Conservation (phyloP, 148 eudicot genomes). For the Beta vulgaris region DNA sequence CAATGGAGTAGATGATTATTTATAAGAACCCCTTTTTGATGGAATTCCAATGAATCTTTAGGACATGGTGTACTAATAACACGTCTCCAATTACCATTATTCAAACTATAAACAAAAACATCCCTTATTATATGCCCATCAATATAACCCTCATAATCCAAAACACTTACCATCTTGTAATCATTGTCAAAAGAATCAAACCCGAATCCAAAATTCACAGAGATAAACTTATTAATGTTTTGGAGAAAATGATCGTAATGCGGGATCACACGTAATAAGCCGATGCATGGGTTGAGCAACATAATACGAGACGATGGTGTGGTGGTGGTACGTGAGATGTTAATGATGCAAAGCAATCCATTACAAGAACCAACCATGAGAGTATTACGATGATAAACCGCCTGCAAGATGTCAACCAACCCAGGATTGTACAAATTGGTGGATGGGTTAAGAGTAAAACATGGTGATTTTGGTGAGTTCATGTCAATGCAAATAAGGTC, state of each 20-base stretch:
- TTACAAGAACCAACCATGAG: background rate
- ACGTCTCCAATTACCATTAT: background rate
- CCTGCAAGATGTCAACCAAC: too few relatives aligned
- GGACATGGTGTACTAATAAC: background rate
- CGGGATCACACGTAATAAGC: background rate
- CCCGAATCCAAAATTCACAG: background rate
- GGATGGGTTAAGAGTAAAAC: background rate
- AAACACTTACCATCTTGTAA: background rate
- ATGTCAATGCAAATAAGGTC: background rate
- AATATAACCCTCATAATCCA: background rate
- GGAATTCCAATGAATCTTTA: too few relatives aligned
- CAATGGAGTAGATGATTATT: background rate
- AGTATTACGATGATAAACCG: too few relatives aligned
- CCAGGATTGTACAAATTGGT: background rate
- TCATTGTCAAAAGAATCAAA: background rate
- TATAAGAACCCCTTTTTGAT: background rate
- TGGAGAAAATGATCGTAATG: background rate
- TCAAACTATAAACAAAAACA: conserved; percentile 2
- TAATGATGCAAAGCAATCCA: background rate
- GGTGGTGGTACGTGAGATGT: background rate
- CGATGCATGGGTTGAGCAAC: background rate
- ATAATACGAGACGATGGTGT: background rate
- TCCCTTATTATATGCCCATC: background rate
- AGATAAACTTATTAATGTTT: background rate
- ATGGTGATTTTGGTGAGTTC: background rate